Conservation (phyloP, 208 protist genomes). For the Acanthamoeba castellanii region DNA sequence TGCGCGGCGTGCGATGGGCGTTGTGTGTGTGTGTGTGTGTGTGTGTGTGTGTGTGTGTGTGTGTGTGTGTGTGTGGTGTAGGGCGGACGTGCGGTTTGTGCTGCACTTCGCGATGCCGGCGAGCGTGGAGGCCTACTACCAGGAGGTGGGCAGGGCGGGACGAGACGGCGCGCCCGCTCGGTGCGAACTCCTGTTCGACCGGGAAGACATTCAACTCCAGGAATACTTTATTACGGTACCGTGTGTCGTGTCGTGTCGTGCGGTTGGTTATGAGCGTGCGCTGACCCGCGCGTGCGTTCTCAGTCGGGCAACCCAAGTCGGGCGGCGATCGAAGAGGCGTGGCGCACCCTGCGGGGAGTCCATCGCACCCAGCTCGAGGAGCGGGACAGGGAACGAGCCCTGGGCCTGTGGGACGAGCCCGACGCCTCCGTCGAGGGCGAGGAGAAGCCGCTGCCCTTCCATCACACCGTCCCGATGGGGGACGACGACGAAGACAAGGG, state of each 20-base stretch:
- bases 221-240: constrained; percentile 22
- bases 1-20: no score
- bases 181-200: constrained; percentile 36
- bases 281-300: not conserved
- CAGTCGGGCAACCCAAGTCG: constrained; percentile 3
- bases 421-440: not conserved
- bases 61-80: not conserved
- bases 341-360: not conserved
- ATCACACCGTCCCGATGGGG: not conserved
- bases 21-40: no score
- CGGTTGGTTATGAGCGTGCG: not conserved
- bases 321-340: not conserved
- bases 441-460: not conserved
- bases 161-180: constrained; percentile 33
- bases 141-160: constrained; percentile 67
- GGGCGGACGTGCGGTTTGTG: constrained; percentile 59
- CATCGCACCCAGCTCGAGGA: not conserved
- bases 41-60: not conserved
- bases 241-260: not conserved
- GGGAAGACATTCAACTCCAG: constrained; percentile 4
- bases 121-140: constrained; percentile 69
- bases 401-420: constrained; percentile 12
- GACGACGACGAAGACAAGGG: not conserved
- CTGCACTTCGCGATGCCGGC: constrained; percentile 37
- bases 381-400: not conserved